Base-by-base conservation (phyloP, 2,329 filamentous ascomycete genomes). In the Calcarisporium arbuscula region DNA sequence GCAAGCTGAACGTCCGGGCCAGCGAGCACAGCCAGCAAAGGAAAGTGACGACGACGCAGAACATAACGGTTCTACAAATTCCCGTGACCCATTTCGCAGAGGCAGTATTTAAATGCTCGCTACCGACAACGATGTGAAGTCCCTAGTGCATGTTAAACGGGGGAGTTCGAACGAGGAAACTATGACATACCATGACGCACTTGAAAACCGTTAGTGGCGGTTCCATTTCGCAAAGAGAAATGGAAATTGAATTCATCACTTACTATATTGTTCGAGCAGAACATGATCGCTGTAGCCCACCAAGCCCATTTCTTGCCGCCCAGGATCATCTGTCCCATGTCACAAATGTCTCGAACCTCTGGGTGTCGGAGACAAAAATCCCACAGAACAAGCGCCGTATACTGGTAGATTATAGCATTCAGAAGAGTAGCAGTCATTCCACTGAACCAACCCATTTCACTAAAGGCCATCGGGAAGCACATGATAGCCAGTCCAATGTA, bases 381-480 rank as follows among this genome's bases (percentile, higher is more conserved):
- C 88, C 84, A 89, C 15, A 69, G 51, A 4, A 65, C 56, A 4
- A 64, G 50, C 40, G 60, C 62, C 16, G 89, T 95, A 58, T 95
- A 95, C 5, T 94, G 67, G 2, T 95, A 89, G 14, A 89, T 60
- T 5, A 64, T 72, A 18, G 89, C 87, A 39, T 94, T 73, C 19
- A 90, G 74, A 3, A 84, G 69, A 0, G 89, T 95, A 53, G 94
- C 56, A 42, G 95, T 90, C 35, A 95, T 59, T 17, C 70, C 88
- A 0, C 89, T 88, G 1, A 95, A 85, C 12, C 95, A 72, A 6
- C 89, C 89, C 7, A 95, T 74, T 18, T 90, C 65, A 28, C 86
- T 85, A 60, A 95, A 95, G 0, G 87, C 94, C 73, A 85, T 94
- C 0, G 89, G 89, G 48, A 95, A 95, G 32, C 85, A 94, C 88